These are phyloP conservation scores for Botryosphaeria agaves DNA, from an alignment of 2,329 filamentous ascomycete genomes.

Conservation along the genomic window DNA sequence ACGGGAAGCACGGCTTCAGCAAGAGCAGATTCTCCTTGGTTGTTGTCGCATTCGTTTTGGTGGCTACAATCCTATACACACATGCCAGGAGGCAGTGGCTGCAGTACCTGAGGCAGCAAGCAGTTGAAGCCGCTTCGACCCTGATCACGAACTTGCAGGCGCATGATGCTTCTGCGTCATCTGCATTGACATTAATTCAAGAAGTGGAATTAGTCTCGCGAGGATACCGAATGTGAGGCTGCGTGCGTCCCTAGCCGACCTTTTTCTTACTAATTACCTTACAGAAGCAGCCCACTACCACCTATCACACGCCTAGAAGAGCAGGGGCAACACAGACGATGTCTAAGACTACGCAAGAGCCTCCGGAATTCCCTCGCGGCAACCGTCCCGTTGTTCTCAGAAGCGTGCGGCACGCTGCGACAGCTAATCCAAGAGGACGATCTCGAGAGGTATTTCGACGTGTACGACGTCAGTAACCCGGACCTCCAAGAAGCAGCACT, in stretches of 20 bases:
- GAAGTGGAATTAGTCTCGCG: constrained; percentile 92
- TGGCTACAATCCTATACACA: constrained; percentile 45
- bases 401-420: constrained; percentile 51
- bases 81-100: constrained; percentile 69
- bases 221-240: constrained; percentile 62
- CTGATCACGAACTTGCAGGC: constrained; percentile 62
- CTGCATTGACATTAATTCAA: constrained; percentile 68
- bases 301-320: constrained; percentile 89
- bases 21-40: constrained; percentile 34
- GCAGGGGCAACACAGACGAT: constrained; percentile 59
- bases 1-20: constrained; percentile 34
- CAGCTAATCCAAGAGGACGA: constrained; percentile 63
- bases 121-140: constrained; percentile 47
- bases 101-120: constrained; percentile 57
- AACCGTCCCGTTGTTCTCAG: constrained; percentile 53
- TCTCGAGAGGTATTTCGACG: constrained; percentile 79
- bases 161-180: constrained; percentile 61
- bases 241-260: constrained; percentile 9
- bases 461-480: constrained; percentile 30
- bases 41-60: constrained; percentile 31
- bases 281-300: constrained; percentile 70
- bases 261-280: no score
- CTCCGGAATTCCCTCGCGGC: constrained; percentile 53
- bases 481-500: constrained; percentile 26
- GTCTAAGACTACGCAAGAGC: constrained; percentile 60